Evolutionary conservation across 768 basidiomycete species (phyloP).

Genomic region (Hydnum rufescens): DNA sequence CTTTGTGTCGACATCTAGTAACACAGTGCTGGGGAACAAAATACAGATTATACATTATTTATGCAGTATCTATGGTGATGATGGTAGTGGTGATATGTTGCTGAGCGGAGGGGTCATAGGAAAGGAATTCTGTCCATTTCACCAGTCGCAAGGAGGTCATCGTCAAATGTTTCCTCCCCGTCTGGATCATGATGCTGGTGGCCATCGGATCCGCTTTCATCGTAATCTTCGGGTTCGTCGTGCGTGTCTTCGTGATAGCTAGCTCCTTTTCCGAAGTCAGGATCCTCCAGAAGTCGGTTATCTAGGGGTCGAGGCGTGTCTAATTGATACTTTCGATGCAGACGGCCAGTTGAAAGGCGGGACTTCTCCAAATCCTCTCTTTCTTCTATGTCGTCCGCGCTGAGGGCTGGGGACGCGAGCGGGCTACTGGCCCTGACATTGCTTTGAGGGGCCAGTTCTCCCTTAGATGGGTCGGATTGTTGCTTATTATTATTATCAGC

Average conservation of each 20-base stretch:
- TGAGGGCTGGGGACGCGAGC: not conserved
- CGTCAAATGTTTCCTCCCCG: constrained; percentile 50
- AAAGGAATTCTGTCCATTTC: constrained; percentile 70
- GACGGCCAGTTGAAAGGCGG: not conserved
- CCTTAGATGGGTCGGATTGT: no score
- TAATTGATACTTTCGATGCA: not conserved
- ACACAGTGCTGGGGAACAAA: no score
- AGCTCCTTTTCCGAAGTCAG: constrained; percentile 2
- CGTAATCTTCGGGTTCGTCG: constrained; percentile 13
- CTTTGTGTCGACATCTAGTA: no score
- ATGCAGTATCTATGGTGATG: no score
- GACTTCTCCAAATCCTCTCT: not conserved
- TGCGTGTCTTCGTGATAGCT: constrained; percentile 1
- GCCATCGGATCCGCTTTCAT: constrained; percentile 27
- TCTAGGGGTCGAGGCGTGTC: no score
- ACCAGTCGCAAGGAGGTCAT: constrained; percentile 57
- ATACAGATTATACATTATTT: no score
- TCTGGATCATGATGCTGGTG: constrained; percentile 31
- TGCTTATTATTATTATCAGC: constrained; percentile 12
- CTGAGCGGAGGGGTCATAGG: constrained; percentile 23
- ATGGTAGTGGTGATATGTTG: no score
- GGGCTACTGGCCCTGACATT: not conserved
- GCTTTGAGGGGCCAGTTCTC: not conserved
- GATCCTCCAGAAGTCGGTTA: not conserved
- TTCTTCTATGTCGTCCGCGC: not conserved